Percentiles rank a stretch among this genome's conserved stretches.
Evolutionary conservation across 805 yeast genomes (phyloP).

Genomic region (Kodamaea sagamina): DNA sequence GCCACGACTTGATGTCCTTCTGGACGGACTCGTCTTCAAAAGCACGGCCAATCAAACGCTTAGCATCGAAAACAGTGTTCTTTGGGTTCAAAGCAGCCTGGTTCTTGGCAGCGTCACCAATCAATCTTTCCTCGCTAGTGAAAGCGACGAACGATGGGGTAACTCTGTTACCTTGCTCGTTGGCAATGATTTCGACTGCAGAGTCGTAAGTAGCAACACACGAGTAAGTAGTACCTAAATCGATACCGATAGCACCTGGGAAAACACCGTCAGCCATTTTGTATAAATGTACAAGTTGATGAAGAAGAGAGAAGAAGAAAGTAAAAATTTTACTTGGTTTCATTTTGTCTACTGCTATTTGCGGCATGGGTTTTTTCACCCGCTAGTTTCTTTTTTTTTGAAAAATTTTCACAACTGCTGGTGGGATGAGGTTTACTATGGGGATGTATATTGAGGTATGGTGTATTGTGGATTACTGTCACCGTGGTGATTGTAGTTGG

Average conservation of each 20-base stretch:
- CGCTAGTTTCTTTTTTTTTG: not conserved
- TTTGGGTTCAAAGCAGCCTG: slow-evolving; percentile 54
- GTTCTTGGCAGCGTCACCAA: slow-evolving; percentile 54
- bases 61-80: slow-evolving; percentile 52
- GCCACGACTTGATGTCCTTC: slow-evolving; percentile 53
- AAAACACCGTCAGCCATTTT: slow-evolving; percentile 97
- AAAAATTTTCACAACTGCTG: too few relatives aligned
- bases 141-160: slow-evolving; percentile 54
- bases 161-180: slow-evolving; percentile 55
- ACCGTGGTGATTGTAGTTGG: too few relatives aligned
- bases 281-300: slow-evolving; percentile 15
- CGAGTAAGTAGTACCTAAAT: slow-evolving; percentile 54
- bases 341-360: not conserved
- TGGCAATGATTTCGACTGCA: slow-evolving; percentile 52
- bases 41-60: slow-evolving; percentile 62
- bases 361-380: too few relatives aligned
- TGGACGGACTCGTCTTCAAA: slow-evolving; percentile 61
- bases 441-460: too few relatives aligned
- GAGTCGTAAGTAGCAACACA: slow-evolving; percentile 53
- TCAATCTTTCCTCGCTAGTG: slow-evolving; percentile 51
- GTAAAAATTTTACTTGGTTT: slow-evolving; percentile 10
- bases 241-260: slow-evolving; percentile 79
- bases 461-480: too few relatives aligned
- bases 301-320: slow-evolving; percentile 12
- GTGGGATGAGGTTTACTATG: too few relatives aligned